Evolutionary conservation across 1,284 basidiomycete genomes (phyloP).

Genomic region (Macrocystidia cucumis): DNA sequence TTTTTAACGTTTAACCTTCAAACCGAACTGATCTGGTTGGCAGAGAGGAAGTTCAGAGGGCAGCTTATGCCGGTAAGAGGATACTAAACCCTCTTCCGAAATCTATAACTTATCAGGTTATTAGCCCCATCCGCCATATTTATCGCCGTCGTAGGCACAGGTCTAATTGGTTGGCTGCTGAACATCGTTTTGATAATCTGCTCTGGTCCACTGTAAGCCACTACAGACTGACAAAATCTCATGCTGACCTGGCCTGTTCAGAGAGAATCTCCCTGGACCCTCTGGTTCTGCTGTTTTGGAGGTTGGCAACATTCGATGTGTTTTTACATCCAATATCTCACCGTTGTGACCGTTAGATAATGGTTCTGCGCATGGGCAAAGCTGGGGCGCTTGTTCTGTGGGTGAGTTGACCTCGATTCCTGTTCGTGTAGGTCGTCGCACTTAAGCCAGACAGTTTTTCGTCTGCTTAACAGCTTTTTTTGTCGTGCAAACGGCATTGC

Average conservation of each 20-base stretch:
- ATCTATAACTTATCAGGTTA: constrained; percentile 1
- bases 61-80: constrained; percentile 82
- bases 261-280: constrained; percentile 54
- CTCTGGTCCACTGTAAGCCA: constrained; percentile 60
- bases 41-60: constrained; percentile 84
- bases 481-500: constrained; percentile 74
- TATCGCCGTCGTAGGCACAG: constrained; percentile 84
- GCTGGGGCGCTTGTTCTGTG: constrained; percentile 68
- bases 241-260: constrained; percentile 15
- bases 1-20: constrained; percentile 4
- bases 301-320: constrained; percentile 22
- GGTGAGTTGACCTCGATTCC: constrained; percentile 31
- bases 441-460: constrained; percentile 34
- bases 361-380: constrained; percentile 68
- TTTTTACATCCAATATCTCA: constrained; percentile 3
- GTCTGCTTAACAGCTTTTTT: constrained; percentile 82
- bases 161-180: constrained; percentile 75
- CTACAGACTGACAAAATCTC: constrained; percentile 1
- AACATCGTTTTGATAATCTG: constrained; percentile 82
- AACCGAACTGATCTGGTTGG: constrained; percentile 1
- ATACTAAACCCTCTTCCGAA: constrained; percentile 5
- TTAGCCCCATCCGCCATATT: constrained; percentile 75
- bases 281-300: constrained; percentile 67
- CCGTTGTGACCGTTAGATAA: constrained; percentile 45
- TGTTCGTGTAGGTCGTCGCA: constrained; percentile 3